Evolutionary conservation across 345 rosid species (phyloP).

Genomic region (Limnanthes douglasii): DNA sequence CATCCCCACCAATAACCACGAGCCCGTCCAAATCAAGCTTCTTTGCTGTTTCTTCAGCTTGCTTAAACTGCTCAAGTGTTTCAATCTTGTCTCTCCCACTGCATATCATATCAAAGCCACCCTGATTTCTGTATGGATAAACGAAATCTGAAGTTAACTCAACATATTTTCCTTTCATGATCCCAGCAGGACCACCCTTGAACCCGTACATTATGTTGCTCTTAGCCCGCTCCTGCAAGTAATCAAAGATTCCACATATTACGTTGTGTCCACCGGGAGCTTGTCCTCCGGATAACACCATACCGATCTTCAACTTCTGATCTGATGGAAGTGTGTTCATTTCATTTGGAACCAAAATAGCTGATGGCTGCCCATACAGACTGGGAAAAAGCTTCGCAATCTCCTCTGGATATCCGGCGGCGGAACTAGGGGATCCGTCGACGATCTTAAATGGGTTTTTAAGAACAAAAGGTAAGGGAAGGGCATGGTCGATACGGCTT

Average conservation of each 20-base stretch:
- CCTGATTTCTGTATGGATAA: conserved; percentile 90
- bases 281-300: conserved; percentile 94
- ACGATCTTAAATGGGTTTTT: conserved; percentile 49
- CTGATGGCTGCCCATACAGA: conserved; percentile 81
- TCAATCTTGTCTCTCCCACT: conserved; percentile 99
- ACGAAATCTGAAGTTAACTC: conserved; percentile 63
- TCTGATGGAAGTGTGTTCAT: conserved; percentile 14
- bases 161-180: conserved; percentile 88
- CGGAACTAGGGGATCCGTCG: conserved; percentile 80
- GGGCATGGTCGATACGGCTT: conserved; percentile 59
- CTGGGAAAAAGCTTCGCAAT: conserved; percentile 81
- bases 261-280: conserved; percentile 99
- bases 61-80: conserved; percentile 95
- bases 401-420: conserved; percentile 94
- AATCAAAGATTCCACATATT: conserved; percentile 84
- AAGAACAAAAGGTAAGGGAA: conserved; percentile 77
- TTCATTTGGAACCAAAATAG: conserved; percentile 41
- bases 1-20: conserved; percentile 97
- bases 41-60: conserved; percentile 87
- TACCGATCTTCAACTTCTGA: conserved; percentile 73
- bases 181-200: conserved; percentile 98
- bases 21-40: conserved; percentile 94
- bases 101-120: conserved; percentile 99
- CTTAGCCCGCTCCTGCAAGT: conserved; percentile 70
- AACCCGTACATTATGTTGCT: conserved; percentile 83